A percentile compares a stretch with the other conserved stretches of the same genome.
Evolutionary conservation across 2,329 filamentous ascomycete genomes (phyloP).

Genomic region (Claviceps maximensis): DNA sequence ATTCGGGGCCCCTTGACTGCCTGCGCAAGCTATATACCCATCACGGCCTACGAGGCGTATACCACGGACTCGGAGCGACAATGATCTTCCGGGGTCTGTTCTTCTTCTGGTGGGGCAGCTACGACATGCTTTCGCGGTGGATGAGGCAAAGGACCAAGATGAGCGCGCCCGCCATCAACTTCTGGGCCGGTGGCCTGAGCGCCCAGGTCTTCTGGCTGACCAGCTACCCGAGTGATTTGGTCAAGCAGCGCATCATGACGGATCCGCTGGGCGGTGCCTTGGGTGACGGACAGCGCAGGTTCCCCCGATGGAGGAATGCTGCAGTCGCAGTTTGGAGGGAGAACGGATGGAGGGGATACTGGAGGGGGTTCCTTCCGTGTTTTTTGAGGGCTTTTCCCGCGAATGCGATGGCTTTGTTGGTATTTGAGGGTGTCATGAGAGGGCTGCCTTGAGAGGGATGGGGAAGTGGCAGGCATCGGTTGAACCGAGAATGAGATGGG

Average conservation of each 20-base stretch:
- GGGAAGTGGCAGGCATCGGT: background rate
- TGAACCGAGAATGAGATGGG: background rate
- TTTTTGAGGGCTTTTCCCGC: constrained; percentile 90
- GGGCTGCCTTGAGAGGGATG: constrained; percentile 27
- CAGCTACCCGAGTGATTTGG: constrained; percentile 81
- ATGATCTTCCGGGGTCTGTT: constrained; percentile 86
- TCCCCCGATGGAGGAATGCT: constrained; percentile 66
- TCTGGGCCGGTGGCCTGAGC: constrained; percentile 89
- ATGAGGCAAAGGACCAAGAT: constrained; percentile 55
- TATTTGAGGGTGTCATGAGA: constrained; percentile 87
- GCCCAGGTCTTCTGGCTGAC: constrained; percentile 93
- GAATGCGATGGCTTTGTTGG: constrained; percentile 85
- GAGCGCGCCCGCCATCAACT: constrained; percentile 73
- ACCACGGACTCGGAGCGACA: constrained; percentile 74
- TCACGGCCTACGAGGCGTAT: constrained; percentile 71
- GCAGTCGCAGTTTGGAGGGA: constrained; percentile 66
- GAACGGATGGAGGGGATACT: constrained; percentile 67
- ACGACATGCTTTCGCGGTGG: constrained; percentile 66
- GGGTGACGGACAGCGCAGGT: constrained; percentile 53
- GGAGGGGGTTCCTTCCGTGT: constrained; percentile 86
- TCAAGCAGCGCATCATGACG: constrained; percentile 97
- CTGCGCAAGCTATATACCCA: constrained; percentile 50
- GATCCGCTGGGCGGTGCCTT: constrained; percentile 66
- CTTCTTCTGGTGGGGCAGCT: constrained; percentile 97
- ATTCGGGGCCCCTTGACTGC: constrained; percentile 81